These are phyloP conservation scores for Zizania latifolia DNA, from an alignment of 176 grass and related monocot genomes.

Conservation along the genomic window DNA sequence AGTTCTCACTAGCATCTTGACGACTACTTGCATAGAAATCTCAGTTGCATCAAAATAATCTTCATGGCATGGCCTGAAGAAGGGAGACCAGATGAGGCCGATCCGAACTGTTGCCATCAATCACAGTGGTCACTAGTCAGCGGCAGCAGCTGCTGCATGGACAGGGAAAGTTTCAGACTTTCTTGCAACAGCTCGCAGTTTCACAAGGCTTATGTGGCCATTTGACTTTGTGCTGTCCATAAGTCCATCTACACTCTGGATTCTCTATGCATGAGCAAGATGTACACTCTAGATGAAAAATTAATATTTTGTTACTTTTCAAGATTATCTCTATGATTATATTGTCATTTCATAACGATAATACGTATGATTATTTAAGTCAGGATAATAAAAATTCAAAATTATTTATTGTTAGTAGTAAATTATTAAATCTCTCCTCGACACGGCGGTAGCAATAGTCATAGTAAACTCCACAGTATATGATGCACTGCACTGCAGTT, in stretches of 20 bases:
- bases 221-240: constrained; percentile 33
- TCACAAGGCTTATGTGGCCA: constrained; percentile 33
- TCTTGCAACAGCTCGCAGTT: constrained; percentile 30
- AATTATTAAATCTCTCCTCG: too few relatives aligned
- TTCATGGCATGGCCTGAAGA: background rate
- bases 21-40: background rate
- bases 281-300: too few relatives aligned
- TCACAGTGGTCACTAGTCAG: constrained; percentile 1
- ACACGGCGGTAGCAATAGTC: too few relatives aligned
- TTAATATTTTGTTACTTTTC: too few relatives aligned
- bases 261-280: constrained; percentile 12
- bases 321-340: too few relatives aligned
- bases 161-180: constrained; percentile 20
- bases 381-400: too few relatives aligned
- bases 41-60: background rate
- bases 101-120: constrained; percentile 13
- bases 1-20: background rate
- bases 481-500: background rate
- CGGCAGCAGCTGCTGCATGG: constrained; percentile 20
- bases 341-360: too few relatives aligned
- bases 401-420: too few relatives aligned
- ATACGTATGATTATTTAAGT: too few relatives aligned
- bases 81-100: background rate
- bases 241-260: constrained; percentile 14
- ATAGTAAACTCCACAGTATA: too few relatives aligned